A percentile compares a stretch with the other conserved stretches of the same genome.
These are phyloP conservation scores for Pestalotiopsis sp. DNA, from an alignment of 2,329 filamentous ascomycete genomes.

Conservation along the genomic window DNA sequence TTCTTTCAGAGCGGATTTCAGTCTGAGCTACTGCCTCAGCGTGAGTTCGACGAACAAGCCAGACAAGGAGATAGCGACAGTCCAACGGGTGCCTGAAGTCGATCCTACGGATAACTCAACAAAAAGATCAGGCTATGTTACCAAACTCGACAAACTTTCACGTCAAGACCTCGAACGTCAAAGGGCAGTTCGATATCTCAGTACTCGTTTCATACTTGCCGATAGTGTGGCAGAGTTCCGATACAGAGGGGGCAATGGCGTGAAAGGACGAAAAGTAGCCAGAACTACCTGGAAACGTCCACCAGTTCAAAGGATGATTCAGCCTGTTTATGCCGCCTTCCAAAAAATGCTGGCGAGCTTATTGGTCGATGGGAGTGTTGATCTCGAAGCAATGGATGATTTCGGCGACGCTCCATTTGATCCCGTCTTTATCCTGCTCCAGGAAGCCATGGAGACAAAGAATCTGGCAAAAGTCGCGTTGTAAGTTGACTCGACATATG, in stretches of 20 bases:
- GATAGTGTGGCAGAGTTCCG: constrained; percentile 21
- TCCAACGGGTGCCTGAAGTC: constrained; percentile 14
- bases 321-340: constrained; percentile 6
- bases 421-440: constrained; percentile 11
- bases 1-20: constrained; percentile 43
- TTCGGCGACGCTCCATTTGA: constrained; percentile 16
- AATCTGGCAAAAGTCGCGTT: constrained; percentile 23
- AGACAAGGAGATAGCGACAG: constrained; percentile 19
- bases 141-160: neutral
- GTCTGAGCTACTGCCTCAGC: constrained; percentile 41
- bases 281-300: neutral
- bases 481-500: constrained; percentile 16
- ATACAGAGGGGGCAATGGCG: neutral
- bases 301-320: constrained; percentile 4
- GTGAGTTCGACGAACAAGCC: constrained; percentile 19
- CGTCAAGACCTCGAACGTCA: constrained; percentile 8
- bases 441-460: constrained; percentile 12
- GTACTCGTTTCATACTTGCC: constrained; percentile 25
- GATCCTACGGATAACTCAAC: neutral
- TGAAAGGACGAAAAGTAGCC: neutral
- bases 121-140: neutral
- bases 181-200: constrained; percentile 18
- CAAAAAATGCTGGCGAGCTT: neutral
- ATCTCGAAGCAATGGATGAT: constrained; percentile 8
- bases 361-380: neutral